phyloP scores from a whole-genome alignment of 2,329 filamentous ascomycete genomes.

The Stromatinia cepivora region DNA sequence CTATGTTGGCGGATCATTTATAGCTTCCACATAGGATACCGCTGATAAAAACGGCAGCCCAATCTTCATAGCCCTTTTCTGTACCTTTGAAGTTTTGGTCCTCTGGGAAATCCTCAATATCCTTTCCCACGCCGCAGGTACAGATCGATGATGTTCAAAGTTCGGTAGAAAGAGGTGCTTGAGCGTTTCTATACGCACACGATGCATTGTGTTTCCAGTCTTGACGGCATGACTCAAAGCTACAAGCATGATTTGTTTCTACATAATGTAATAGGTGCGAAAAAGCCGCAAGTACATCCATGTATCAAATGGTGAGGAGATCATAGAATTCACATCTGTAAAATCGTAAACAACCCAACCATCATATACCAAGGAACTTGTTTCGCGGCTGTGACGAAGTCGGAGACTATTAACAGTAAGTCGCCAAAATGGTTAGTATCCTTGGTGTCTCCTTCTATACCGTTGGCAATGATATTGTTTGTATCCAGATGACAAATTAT shows the following conservation, averaged over 20 bases:
- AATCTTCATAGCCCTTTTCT: background rate
- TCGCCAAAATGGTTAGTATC: background rate
- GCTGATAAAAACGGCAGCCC: slow-evolving; percentile 8
- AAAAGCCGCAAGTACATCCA: background rate
- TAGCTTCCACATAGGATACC: background rate
- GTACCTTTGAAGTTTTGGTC: background rate
- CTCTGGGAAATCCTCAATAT: background rate
- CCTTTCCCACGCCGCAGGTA: slow-evolving; percentile 7
- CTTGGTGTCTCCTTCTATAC: background rate
- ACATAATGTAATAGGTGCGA: background rate
- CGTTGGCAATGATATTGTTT: background rate
- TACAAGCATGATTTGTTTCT: slow-evolving; percentile 1
- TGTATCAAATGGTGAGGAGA: background rate
- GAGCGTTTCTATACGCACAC: background rate
- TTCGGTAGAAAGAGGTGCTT: background rate
- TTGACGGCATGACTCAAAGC: slow-evolving; percentile 11
- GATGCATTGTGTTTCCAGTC: background rate
- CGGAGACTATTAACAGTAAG: background rate
- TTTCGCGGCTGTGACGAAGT: slow-evolving; percentile 3
- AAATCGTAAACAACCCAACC: background rate
- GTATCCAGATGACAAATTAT: background rate
- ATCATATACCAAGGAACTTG: background rate
- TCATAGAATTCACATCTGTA: background rate
- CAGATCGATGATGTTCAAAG: background rate
- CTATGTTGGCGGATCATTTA: background rate